Evolutionary conservation across 768 basidiomycete genomes (phyloP), one percentile per base, ranked within the genome.

Genomic region (Kwoniella dejecticola): DNA sequence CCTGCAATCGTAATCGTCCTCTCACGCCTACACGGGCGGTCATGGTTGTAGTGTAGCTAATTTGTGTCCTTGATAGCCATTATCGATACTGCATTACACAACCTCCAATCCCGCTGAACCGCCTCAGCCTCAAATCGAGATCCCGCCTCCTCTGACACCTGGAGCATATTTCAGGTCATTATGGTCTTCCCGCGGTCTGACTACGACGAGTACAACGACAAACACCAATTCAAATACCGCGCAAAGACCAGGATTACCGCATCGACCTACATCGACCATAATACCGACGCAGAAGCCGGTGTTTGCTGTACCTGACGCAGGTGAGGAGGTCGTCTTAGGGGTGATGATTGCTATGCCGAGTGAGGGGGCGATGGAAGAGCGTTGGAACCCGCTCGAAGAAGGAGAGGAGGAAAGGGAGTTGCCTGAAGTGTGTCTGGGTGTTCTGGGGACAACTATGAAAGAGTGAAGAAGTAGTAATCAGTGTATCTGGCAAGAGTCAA

Each of bases 271-370:
- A 19, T 46, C 47, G 10, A 50, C 36, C 13, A 3, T 29, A 12
- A 60, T 61, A 42, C 58, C 60, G 27, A 46, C 38, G 1, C 29
- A 60, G 24, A 46, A 38, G 31, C 42, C 70, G 19, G 55, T 44
- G 26, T 60, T 30, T 21, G 23, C 10, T 30, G 23, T 66, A 12
- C 68, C 68, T 4, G 27, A 48, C 8, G 52, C 46, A 11, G 69
- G 67, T 2, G 53, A 50, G 19, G 67, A 74, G n/a, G 53, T 70
- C 6, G 46, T 67, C 0, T 52, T 74, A 17, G 72, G 72, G 1
- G 69, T 74, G 21, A 58, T 74, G 59, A 74, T 74, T 29, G 66
- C 72, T 15, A 49, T 74, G 54, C 72, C 72, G 12, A 49, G 55
- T 19, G 60, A 70, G 33, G 61, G 59, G 13, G 42, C 27, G 8